Evolutionary conservation across 352 stramenopile genomes (phyloP).

Genomic region (Pythium dissotocum): DNA sequence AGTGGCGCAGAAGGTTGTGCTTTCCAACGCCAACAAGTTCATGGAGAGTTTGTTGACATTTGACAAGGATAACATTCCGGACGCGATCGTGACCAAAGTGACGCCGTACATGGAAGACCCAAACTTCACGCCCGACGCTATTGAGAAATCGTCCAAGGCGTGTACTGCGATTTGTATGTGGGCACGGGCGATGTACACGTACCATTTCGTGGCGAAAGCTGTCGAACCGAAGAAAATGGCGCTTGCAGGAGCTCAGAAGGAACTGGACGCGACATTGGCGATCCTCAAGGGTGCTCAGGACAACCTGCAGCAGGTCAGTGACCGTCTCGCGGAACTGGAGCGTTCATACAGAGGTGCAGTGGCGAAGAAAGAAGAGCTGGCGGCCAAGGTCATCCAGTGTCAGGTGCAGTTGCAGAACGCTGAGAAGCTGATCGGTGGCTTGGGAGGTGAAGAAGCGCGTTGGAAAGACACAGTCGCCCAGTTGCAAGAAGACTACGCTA

Average conservation of each 20-base stretch:
- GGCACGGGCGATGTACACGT: conserved; percentile 83
- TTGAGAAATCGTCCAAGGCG: conserved; percentile 91
- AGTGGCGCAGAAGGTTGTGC: conserved; percentile 86
- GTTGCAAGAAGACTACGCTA: conserved; percentile 71
- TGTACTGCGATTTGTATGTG: conserved; percentile 93
- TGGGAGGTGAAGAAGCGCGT: conserved; percentile 82
- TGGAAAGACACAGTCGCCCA: conserved; percentile 86
- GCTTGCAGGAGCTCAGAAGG: conserved; percentile 54
- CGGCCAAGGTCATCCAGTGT: conserved; percentile 86
- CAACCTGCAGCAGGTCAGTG: conserved; percentile 80
- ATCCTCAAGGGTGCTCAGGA: conserved; percentile 57
- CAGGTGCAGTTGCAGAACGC: conserved; percentile 90
- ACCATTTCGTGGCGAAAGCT: conserved; percentile 81
- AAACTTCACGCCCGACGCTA: conserved; percentile 90
- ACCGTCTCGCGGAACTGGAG: conserved; percentile 84
- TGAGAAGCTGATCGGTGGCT: conserved; percentile 78
- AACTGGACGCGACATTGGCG: conserved; percentile 55
- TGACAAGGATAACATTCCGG: conserved; percentile 94
- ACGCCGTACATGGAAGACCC: conserved; percentile 87
- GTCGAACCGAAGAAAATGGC: conserved; percentile 79
- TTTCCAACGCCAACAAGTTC: conserved; percentile 93
- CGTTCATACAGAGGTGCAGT: conserved; percentile 83
- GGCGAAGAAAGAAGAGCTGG: conserved; percentile 91
- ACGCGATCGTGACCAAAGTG: conserved; percentile 85
- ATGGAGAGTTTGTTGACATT: conserved; percentile 89